phyloP scores from a whole-genome alignment of 1,139 yeast genomes.

The Petasospora fabianii region DNA sequence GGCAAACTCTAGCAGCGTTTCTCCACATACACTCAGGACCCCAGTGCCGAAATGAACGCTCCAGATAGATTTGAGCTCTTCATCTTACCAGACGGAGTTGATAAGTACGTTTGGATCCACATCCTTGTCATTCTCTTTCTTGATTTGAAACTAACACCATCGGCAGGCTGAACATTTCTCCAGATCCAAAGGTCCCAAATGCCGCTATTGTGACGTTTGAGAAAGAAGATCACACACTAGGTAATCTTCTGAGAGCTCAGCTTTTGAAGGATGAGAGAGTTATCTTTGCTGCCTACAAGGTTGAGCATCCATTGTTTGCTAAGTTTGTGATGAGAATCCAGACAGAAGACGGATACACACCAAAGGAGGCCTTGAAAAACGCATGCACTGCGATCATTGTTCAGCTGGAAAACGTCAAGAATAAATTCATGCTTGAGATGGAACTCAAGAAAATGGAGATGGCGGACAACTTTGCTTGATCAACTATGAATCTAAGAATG shows the following conservation, averaged over 20 bases:
- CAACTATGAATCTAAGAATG: too few species aligned
- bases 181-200: constrained; percentile 93
- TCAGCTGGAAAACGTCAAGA: constrained; percentile 69
- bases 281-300: constrained; percentile 92
- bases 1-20: too few species aligned
- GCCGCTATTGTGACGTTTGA: constrained; percentile 91
- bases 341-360: constrained; percentile 92
- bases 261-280: constrained; percentile 83
- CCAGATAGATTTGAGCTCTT: constrained; percentile 98
- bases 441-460: constrained; percentile 76
- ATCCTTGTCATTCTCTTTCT: neutral
- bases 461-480: constrained; percentile 30
- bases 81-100: constrained; percentile 95
- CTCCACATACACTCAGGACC: too few species aligned
- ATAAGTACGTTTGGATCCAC: constrained; percentile 47
- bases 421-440: constrained; percentile 89
- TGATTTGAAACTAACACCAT: constrained; percentile 10
- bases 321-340: constrained; percentile 90
- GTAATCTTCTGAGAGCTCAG: constrained; percentile 83
- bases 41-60: constrained; percentile 98
- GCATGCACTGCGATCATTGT: constrained; percentile 84
- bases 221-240: constrained; percentile 96
- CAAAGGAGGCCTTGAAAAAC: constrained; percentile 82
- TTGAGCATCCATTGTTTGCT: constrained; percentile 96
- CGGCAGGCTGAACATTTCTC: constrained; percentile 69